phyloP scores from a whole-genome alignment of 768 basidiomycete species.

The Mycena kentingensis region DNA sequence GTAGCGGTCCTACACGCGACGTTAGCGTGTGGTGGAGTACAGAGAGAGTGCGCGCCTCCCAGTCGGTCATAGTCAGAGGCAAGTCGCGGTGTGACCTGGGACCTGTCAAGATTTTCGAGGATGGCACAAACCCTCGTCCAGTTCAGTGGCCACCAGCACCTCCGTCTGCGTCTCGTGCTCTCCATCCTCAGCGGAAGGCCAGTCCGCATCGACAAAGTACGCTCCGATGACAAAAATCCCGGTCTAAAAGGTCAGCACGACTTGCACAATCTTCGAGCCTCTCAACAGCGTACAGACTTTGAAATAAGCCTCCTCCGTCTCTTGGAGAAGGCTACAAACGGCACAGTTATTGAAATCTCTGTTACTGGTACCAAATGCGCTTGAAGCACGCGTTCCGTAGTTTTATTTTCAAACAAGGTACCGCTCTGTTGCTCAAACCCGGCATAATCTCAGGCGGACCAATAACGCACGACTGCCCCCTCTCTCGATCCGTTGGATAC shows the following conservation, averaged over 20 bases:
- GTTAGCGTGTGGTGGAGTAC: background rate
- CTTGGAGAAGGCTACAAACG: slow-evolving; percentile 90
- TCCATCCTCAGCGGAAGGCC: slow-evolving; percentile 86
- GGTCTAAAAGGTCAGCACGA: slow-evolving; percentile 75
- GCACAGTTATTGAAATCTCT: slow-evolving; percentile 92
- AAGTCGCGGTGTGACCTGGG: slow-evolving; percentile 1
- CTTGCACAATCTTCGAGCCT: background rate
- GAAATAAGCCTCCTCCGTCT: slow-evolving; percentile 89
- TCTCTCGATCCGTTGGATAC: slow-evolving; percentile 89
- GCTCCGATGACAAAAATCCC: slow-evolving; percentile 90
- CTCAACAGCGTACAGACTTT: slow-evolving; percentile 60
- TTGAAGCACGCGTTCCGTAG: slow-evolving; percentile 1
- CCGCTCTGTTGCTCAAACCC: slow-evolving; percentile 88
- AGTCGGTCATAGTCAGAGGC: slow-evolving; percentile 12
- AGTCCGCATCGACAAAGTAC: slow-evolving; percentile 83
- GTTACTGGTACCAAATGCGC: slow-evolving; percentile 67
- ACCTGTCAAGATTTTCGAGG: slow-evolving; percentile 13
- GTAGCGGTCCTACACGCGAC: slow-evolving; percentile 51
- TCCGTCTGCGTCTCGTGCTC: slow-evolving; percentile 85
- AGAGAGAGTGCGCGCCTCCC: slow-evolving; percentile 41
- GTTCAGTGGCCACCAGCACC: slow-evolving; percentile 79
- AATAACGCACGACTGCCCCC: slow-evolving; percentile 83
- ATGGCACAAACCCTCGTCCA: slow-evolving; percentile 54
- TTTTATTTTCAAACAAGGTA: slow-evolving; percentile 55
- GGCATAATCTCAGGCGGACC: slow-evolving; percentile 86